phyloP scores from a whole-genome alignment of 2,329 filamentous ascomycete species.

The Hymenoscyphus fraxineus region DNA sequence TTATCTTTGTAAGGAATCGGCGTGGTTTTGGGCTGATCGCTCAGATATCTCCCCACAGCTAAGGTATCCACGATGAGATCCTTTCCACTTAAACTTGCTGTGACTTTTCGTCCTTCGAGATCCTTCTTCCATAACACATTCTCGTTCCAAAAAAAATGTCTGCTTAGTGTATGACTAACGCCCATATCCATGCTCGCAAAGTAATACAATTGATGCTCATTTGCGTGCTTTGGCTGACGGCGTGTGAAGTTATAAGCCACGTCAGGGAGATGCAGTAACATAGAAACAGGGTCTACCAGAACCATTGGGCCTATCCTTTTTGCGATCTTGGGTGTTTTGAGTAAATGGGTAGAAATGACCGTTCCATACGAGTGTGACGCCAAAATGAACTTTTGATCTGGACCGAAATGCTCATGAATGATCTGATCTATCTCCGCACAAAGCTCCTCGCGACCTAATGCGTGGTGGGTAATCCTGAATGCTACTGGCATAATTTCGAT shows the following conservation, averaged over 20 bases:
- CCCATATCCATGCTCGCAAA: conserved; percentile 57
- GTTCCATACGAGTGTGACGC: conserved; percentile 52
- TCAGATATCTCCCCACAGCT: conserved; percentile 50
- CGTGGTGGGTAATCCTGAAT: conserved; percentile 50
- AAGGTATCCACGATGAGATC: conserved; percentile 55
- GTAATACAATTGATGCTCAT: conserved; percentile 57
- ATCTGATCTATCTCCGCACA: conserved; percentile 50
- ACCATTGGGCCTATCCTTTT: conserved; percentile 47
- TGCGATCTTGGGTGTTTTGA: conserved; percentile 42
- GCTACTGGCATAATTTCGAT: conserved; percentile 57
- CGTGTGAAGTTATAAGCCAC: conserved; percentile 60
- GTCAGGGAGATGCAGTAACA: conserved; percentile 57
- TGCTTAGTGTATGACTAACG: conserved; percentile 52
- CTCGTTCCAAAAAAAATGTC: conserved; percentile 59
- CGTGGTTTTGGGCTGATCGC: conserved; percentile 18
- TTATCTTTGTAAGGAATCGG: conserved; percentile 13
- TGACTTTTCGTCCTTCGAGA: conserved; percentile 41
- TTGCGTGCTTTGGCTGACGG: conserved; percentile 43
- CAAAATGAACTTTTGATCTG: conserved; percentile 46
- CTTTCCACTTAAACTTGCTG: conserved; percentile 46
- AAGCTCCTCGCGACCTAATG: conserved; percentile 46
- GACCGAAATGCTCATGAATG: conserved; percentile 46
- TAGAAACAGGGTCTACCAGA: conserved; percentile 57
- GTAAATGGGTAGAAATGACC: conserved; percentile 52
- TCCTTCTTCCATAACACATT: conserved; percentile 60